Base-by-base conservation (phyloP, 352 stramenopile species). In the Globisporangium spinosum region DNA sequence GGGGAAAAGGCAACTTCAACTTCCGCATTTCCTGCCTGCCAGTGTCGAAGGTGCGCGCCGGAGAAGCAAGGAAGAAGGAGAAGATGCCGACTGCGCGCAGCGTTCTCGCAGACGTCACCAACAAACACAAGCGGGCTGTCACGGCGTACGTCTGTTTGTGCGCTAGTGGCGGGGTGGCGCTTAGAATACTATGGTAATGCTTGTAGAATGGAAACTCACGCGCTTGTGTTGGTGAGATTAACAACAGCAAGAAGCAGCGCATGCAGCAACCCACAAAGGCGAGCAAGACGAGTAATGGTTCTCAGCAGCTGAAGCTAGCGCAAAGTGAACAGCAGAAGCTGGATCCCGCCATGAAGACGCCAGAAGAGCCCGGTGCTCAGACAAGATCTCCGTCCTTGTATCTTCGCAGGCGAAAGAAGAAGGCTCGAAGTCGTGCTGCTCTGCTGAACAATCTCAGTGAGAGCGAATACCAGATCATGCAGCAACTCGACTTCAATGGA, bases 1-100 rank as follows among this genome's bases (percentile, higher is more conserved):
- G 56, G 13, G 8, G 32, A 25, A 69, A 58, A 69, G 63, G 63
- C 64, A 69, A 69, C 64, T 69, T 69, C 49, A 69, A 69, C 29
- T 43, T 40, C 20, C 29, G 55, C 55, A 61, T 29, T 61, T 61
- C 12, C 12, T 45, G 3, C 35, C 9, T 17, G 38, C 13, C 38
- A 45, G 38, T 45, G 7, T 45, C 12, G 38, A 55, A 55, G 10
- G n/a, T 6, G 47, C 47, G 47, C n/a, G 12, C 9, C 62, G 6
- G 12, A 34, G 2, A 38, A 38, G 12, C 13, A 17, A 1, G 17
- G 6, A 20, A 20, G 35, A 56, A 32, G 17, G 25, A 40, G 40
- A 10, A 29, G 57, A 57, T 58, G 54, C 40, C 59, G 62, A 7
- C 56, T 13, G 40, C 20, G n/a, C 53, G 51, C 25, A 15, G 12